Percentiles rank a stretch among this genome's conserved stretches.
Evolutionary conservation across 805 yeast species (phyloP).

Genomic region (Kazachstania psychrophila): DNA sequence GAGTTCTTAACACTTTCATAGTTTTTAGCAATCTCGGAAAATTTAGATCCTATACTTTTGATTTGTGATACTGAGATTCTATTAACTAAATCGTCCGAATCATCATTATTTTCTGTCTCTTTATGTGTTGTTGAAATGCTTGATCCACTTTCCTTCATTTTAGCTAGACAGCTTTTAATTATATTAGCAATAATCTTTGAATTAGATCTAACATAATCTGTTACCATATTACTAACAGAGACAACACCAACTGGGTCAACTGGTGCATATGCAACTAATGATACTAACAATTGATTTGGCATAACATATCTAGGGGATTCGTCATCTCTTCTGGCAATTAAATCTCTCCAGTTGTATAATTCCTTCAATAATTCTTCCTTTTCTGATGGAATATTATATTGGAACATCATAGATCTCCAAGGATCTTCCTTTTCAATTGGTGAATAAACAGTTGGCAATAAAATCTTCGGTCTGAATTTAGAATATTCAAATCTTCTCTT

Average conservation of each 20-base stretch:
- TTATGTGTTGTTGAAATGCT: not conserved
- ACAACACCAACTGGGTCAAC: conserved; percentile 47
- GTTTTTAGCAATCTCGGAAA: conserved; percentile 3
- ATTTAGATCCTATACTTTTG: conserved; percentile 9
- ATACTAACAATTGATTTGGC: conserved; percentile 69
- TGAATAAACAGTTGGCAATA: conserved; percentile 34
- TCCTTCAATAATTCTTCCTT: conserved; percentile 48
- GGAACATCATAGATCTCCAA: conserved; percentile 52
- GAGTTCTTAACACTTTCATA: not conserved
- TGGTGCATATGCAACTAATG: conserved; percentile 52
- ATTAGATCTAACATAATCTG: conserved; percentile 49
- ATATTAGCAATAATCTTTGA: conserved; percentile 51
- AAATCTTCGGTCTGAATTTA: conserved; percentile 42
- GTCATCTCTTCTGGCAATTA: conserved; percentile 61
- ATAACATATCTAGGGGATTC: conserved; percentile 77
- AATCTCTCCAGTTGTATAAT: conserved; percentile 78
- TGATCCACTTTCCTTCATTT: conserved; percentile 8
- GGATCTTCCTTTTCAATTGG: conserved; percentile 53
- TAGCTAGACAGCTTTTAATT: conserved; percentile 36
- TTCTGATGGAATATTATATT: conserved; percentile 51
- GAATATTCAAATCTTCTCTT: conserved; percentile 73
- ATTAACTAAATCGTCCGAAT: conserved; percentile 3
- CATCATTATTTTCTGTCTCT: not conserved
- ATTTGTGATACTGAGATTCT: conserved; percentile 14
- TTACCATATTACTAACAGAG: conserved; percentile 36